Evolutionary conservation across 148 eudicot species (phyloP).

Genomic region (Vaccinium vitisidaea): DNA sequence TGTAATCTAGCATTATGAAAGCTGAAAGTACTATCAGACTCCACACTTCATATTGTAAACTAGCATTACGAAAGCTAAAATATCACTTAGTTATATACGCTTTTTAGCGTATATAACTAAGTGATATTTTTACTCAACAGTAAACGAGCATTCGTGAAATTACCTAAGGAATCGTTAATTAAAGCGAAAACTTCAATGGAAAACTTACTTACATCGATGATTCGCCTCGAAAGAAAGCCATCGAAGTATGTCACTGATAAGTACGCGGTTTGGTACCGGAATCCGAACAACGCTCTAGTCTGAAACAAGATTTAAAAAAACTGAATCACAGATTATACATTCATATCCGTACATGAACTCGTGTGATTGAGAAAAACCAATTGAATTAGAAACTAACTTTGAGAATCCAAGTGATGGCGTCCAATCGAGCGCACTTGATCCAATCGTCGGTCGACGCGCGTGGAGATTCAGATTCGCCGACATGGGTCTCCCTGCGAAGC

Average conservation of each 20-base stretch:
- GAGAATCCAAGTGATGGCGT: constrained; percentile 26
- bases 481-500: not conserved
- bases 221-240: constrained; percentile 30
- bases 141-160: not conserved
- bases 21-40: not conserved
- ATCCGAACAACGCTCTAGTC: constrained; percentile 32
- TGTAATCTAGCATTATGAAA: too few species aligned
- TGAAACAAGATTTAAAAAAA: constrained; percentile 10
- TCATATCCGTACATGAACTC: not conserved
- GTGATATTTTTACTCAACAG: too few species aligned
- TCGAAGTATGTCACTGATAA: constrained; percentile 39
- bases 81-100: not conserved
- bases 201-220: constrained; percentile 30
- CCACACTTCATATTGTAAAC: not conserved
- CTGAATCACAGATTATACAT: not conserved
- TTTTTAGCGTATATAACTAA: not conserved
- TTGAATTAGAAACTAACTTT: constrained; percentile 17
- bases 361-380: not conserved
- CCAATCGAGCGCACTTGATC: constrained; percentile 25
- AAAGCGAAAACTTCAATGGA: not conserved
- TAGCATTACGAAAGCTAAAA: too few species aligned
- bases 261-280: constrained; percentile 34
- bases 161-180: not conserved
- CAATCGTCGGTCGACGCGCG: not conserved
- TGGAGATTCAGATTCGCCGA: not conserved